Percentiles rank a stretch among this genome's conserved stretches.
phyloP scores from a whole-genome alignment of 2,329 filamentous ascomycete species.

The Fusarium xyrophilum region DNA sequence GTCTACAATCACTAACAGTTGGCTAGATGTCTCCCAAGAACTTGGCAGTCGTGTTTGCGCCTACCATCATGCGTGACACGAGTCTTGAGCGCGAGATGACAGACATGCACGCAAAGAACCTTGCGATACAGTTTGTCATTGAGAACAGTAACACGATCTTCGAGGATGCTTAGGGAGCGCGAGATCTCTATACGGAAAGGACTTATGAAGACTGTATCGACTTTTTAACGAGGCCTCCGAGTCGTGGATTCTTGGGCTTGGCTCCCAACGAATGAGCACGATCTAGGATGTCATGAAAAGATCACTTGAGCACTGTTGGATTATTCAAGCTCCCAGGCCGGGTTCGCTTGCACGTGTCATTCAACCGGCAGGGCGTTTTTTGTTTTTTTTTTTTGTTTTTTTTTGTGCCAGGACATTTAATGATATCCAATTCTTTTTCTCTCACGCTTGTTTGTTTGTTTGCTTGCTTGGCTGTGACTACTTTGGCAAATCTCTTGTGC shows the following conservation, averaged over 20 bases:
- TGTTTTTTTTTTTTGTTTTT: conserved; percentile 27
- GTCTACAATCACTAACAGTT: conserved; percentile 19
- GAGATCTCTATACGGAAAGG: conserved; percentile 11
- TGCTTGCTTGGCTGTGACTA: conserved; percentile 2
- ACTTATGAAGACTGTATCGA: conserved; percentile 10
- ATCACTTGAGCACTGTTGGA: conserved; percentile 36
- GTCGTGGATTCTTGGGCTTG: conserved; percentile 20
- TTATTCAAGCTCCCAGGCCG: conserved; percentile 23
- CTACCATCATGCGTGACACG: conserved; percentile 92
- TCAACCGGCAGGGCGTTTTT: conserved; percentile 39
- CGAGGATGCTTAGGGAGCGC: conserved; percentile 49
- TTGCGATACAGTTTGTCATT: conserved; percentile 89
- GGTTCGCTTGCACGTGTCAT: conserved; percentile 33
- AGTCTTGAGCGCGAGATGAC: conserved; percentile 94
- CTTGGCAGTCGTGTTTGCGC: conserved; percentile 94
- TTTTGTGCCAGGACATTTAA: conserved; percentile 43
- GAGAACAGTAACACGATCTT: conserved; percentile 90
- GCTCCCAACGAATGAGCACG: conserved; percentile 17
- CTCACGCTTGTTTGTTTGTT: conserved; percentile 9
- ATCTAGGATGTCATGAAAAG: conserved; percentile 27
- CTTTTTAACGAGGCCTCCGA: conserved; percentile 10
- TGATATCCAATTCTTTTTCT: conserved; percentile 44
- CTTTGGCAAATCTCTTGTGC: conserved; percentile 13
- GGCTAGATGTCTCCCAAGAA: conserved; percentile 92
- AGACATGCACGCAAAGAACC: conserved; percentile 92